Base-by-base conservation (phyloP, 1,284 basidiomycete species). In the Psilocybe mexicana region DNA sequence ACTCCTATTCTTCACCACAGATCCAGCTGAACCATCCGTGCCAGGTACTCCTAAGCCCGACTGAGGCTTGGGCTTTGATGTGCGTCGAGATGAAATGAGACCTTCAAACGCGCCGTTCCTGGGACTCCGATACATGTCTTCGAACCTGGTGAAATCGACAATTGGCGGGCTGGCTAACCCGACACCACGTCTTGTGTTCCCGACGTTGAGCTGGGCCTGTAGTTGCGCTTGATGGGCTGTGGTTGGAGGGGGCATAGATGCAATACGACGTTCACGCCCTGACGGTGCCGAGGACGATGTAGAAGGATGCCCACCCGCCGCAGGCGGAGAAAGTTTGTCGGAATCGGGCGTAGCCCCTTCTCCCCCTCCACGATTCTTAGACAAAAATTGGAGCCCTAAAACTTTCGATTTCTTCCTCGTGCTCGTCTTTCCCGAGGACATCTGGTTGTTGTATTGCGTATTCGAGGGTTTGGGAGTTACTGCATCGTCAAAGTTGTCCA, bases 61-160 rank as follows among this genome's bases (percentile, higher is more conserved):
- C 44, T 28, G 6, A 26, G 24, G 45, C 24, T 43, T 50, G 35
- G 55, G 45, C 46, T 54, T 52, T 5, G 44, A 12, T 6, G 50
- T 58, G 24, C 47, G 44, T 26, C 40, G 25, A 3, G 30, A 33
- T 33, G 54, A 42, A 7, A 65, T 35, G 12, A 65, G 50, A 10
- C 63, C 63, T 42, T 65, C 63, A 30, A 61, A 65, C 5, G 42
- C 38, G 18, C 59, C 52, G 1, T 25, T 53, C 14, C 63, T 47
- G 26, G 62, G 59, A 6, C 55, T 58, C 14, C 63, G 63, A 48
- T 66, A 68, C 10, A 56, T 62, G 23, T 66, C 65, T 33, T 65
- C 65, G 36, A 67, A 67, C 25, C 26, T 53, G 2, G 63, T 66
- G 47, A 66, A 67, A 49, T 67, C 66, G 24, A 66, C 53, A n/a